phyloP scores from a whole-genome alignment of 345 rosid genomes.

The Psidium guajava region DNA sequence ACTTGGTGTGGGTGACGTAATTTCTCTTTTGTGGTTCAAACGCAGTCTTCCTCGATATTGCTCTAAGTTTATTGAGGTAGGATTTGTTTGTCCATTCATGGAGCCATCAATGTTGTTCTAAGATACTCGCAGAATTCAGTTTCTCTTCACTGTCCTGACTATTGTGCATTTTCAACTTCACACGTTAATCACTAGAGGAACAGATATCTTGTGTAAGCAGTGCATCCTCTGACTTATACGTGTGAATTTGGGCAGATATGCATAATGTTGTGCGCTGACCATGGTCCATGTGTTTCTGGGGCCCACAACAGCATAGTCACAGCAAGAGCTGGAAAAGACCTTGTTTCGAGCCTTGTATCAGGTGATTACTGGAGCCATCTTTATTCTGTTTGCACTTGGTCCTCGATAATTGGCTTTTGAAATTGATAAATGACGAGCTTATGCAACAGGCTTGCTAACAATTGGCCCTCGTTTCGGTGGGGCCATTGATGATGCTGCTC shows the following conservation, averaged over 20 bases:
- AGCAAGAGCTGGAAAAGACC: conserved; percentile 98
- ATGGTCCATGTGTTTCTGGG: conserved; percentile 95
- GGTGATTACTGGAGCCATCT: conserved; percentile 22
- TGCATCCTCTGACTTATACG: background rate
- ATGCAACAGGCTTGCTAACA: conserved; percentile 70
- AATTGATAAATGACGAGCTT: conserved; percentile 1
- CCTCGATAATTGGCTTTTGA: background rate
- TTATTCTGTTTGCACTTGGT: background rate
- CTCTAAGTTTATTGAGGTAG: conserved; percentile 85
- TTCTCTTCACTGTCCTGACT: background rate
- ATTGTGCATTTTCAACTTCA: background rate
- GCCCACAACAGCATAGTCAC: conserved; percentile 96
- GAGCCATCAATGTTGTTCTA: background rate
- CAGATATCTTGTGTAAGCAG: background rate
- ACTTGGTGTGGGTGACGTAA: conserved; percentile 91
- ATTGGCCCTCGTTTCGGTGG: conserved; percentile 99
- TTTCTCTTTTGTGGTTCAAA: conserved; percentile 94
- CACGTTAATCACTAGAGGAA: background rate
- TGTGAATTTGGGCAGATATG: conserved; percentile 55
- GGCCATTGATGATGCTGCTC: conserved; percentile 96
- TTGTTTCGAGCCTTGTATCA: conserved; percentile 91
- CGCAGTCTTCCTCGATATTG: conserved; percentile 97
- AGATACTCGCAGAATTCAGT: background rate
- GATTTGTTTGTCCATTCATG: background rate
- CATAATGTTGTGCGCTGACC: conserved; percentile 95